A percentile compares a stretch with the other conserved stretches of the same genome.
phyloP scores from a whole-genome alignment of 73 alveolate genomes.

The Paramecium sonneborni region DNA sequence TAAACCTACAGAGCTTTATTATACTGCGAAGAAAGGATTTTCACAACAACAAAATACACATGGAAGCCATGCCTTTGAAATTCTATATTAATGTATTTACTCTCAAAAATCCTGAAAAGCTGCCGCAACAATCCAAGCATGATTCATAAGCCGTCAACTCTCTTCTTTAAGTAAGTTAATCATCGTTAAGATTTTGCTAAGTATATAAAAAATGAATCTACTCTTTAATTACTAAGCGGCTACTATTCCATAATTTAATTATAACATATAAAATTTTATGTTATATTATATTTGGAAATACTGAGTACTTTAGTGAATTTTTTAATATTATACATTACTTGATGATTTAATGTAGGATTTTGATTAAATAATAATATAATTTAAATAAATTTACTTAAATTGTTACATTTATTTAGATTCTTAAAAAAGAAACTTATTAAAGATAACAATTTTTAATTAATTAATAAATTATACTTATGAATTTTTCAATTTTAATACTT shows the following conservation, averaged over 20 bases:
- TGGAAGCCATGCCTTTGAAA: conserved; percentile 2
- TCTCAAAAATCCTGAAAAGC: background rate
- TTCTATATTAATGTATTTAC: background rate
- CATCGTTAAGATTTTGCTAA: background rate
- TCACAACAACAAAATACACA: conserved; percentile 15
- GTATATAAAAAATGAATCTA: background rate
- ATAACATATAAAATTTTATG: too few species aligned
- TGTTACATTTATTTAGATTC: background rate
- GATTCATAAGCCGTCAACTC: background rate
- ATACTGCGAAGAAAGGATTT: conserved; percentile 9
- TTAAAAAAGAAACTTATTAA: too few species aligned
- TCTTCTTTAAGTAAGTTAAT: background rate
- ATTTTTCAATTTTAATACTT: background rate
- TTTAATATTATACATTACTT: too few species aligned
- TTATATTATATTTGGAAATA: too few species aligned
- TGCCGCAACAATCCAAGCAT: background rate
- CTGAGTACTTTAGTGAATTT: too few species aligned
- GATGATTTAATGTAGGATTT: background rate
- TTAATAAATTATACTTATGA: background rate
- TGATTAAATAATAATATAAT: background rate
- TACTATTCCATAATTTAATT: background rate
- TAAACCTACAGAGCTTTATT: background rate
- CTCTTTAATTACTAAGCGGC: background rate
- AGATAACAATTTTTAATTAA: too few species aligned
- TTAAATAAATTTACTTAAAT: background rate